Evolutionary conservation across 805 yeast species (phyloP).

Genomic region (Yarrowia bubula): DNA sequence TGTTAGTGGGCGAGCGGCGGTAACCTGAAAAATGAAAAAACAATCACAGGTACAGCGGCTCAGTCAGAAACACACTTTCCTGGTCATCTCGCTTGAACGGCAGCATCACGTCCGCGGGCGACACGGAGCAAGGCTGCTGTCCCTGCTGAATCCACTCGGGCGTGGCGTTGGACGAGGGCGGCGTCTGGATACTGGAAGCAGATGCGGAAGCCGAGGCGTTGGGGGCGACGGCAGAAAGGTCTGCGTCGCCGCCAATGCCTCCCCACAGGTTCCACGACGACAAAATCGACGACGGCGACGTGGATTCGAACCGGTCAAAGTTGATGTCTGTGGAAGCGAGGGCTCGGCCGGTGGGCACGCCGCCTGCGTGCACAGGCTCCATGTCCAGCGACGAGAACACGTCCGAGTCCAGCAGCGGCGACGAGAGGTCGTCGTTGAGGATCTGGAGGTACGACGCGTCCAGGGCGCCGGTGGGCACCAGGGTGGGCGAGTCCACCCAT

Average conservation of each 20-base stretch:
- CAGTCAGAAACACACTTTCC: conserved; percentile 13
- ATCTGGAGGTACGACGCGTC: conserved; percentile 17
- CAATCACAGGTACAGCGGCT: conserved; percentile 5
- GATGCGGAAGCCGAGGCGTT: conserved; percentile 1
- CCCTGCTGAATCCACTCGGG: conserved; percentile 14
- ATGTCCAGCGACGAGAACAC: conserved; percentile 9
- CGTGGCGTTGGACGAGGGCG: neutral
- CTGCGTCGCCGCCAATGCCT: neutral
- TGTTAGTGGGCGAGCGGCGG: no score
- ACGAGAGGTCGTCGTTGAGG: conserved; percentile 11
- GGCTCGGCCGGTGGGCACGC: neutral
- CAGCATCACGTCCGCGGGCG: conserved; percentile 25
- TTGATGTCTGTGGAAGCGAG: conserved; percentile 15
- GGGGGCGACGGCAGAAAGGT: neutral
- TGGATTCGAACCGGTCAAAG: conserved; percentile 5
- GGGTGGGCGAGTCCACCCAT: conserved; percentile 21
- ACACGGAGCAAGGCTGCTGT: conserved; percentile 18
- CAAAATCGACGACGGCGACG: conserved; percentile 25
- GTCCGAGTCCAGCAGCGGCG: conserved; percentile 22
- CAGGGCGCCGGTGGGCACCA: neutral
- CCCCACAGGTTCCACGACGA: conserved; percentile 18
- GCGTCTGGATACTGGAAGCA: conserved; percentile 17
- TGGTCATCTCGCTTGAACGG: conserved; percentile 19
- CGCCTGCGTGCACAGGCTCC: neutral
- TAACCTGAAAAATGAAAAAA: neutral